Evolutionary conservation across 192 early-diverging fungal species (phyloP), one percentile per base, ranked within the genome.

Genomic region (Backusella australiensis): DNA sequence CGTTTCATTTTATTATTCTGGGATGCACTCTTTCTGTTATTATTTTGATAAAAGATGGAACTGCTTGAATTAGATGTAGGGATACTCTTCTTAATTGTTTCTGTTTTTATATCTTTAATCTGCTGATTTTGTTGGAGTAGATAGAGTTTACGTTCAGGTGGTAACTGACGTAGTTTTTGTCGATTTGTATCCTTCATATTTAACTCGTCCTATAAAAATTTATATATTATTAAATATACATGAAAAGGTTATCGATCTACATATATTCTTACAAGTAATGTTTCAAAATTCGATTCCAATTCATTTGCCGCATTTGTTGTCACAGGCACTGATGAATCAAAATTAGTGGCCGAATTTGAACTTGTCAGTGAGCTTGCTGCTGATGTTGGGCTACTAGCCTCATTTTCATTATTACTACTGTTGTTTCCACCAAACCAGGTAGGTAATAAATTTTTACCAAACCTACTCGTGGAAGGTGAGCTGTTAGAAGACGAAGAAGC

Each of bases 51-150:
- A 38, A 74, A 69, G 29, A 79, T 39, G 26, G 73, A 73, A 0
- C n/a, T 67, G 4, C 32, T 67, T n/a, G 77, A 78, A 41, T 23
- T 52, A 6, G 77, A 78, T 15, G 67, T 76, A 5, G 42, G 39
- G 17, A 67, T 38, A 34, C 65, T 46, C 41, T 71, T 71, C 11
- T 44, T 39, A 7, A 71, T 39, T 26, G 44, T 49, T 14, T 29
- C 29, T 26, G 70, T 71, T 19, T 44, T 26, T 17, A n/a, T 76
- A 38, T 81, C 67, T 74, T 77, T 69, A 39, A 63, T 59, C 26
- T 83, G 78, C n/a, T 80, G 77, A 34, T 84, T 86, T 67, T 82
- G 83, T 9, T 81, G 59, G n/a, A 87, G 74, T 0, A 85, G 52
- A 21, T 77, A 78, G 0, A 76, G 53, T 46, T 83, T 81, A 59